These are phyloP conservation scores for Hanseniaspora lindneri DNA, from an alignment of 805 yeast species.

Conservation along the genomic window DNA sequence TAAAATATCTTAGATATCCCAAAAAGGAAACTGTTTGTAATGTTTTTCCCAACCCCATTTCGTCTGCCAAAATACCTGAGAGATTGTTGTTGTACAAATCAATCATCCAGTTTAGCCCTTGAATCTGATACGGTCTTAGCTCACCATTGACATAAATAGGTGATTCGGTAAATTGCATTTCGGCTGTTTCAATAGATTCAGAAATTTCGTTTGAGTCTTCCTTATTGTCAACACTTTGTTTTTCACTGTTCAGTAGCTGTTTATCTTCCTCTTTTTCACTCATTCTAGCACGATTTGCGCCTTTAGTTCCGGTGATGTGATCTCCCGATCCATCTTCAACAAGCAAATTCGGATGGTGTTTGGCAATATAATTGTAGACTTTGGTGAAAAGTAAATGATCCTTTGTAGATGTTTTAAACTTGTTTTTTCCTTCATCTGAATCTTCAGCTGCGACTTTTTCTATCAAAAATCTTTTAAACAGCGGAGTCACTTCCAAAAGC, in stretches of 20 bases:
- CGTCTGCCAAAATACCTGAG: constrained; percentile 72
- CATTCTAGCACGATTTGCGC: constrained; percentile 28
- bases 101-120: constrained; percentile 70
- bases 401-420: not conserved
- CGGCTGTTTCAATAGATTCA: constrained; percentile 20
- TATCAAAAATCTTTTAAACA: constrained; percentile 58
- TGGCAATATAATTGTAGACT: constrained; percentile 9
- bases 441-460: constrained; percentile 53
- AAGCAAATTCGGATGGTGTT: constrained; percentile 11
- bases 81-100: constrained; percentile 54
- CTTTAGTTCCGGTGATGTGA: constrained; percentile 21
- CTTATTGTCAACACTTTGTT: constrained; percentile 23
- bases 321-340: constrained; percentile 25
- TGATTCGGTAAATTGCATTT: constrained; percentile 52
- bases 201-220: not conserved
- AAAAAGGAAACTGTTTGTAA: constrained; percentile 66
- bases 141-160: constrained; percentile 61
- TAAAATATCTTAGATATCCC: constrained; percentile 57
- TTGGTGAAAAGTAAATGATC: constrained; percentile 32
- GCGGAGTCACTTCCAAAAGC: constrained; percentile 49
- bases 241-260: constrained; percentile 53
- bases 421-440: constrained; percentile 32
- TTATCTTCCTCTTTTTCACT: constrained; percentile 73
- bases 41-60: constrained; percentile 78
- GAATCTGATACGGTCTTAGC: constrained; percentile 63